Percentiles rank a stretch among this genome's conserved stretches.
These are phyloP conservation scores for Limonium bicolor DNA, from an alignment of 148 eudicot genomes.

Conservation along the genomic window DNA sequence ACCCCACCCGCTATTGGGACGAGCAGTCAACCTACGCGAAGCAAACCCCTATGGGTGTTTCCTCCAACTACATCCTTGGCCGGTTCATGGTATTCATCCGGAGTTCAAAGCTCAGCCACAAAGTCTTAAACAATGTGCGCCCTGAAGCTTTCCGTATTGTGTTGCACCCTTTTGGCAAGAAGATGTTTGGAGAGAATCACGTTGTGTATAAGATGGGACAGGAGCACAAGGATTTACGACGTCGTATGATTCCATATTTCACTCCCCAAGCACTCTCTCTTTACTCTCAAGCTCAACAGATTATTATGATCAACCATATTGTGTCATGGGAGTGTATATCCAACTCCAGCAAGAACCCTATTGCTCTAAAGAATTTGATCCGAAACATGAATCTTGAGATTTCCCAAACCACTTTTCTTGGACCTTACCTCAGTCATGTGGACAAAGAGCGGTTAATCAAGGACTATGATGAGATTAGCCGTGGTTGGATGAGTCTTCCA, in stretches of 20 bases:
- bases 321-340: conserved; percentile 1
- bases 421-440: conserved; percentile 32
- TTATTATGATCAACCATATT: conserved; percentile 27
- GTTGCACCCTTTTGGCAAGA: conserved; percentile 77
- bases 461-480: conserved; percentile 50
- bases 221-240: conserved; percentile 66
- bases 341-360: conserved; percentile 7
- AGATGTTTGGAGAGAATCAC: conserved; percentile 60
- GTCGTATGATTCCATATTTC: conserved; percentile 56
- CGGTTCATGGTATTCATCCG: conserved; percentile 35
- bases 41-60: conserved; percentile 34
- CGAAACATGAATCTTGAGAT: conserved; percentile 75
- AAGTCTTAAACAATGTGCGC: conserved; percentile 47
- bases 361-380: conserved; percentile 27
- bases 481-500: conserved; percentile 53
- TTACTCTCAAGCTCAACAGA: conserved; percentile 37
- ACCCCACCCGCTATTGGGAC: conserved; percentile 59
- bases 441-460: conserved; percentile 28
- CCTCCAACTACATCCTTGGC: conserved; percentile 58
- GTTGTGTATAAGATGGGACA: conserved; percentile 66
- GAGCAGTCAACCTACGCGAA: conserved; percentile 35
- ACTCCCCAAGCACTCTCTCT: conserved; percentile 50
- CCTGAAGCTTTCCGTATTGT: conserved; percentile 66
- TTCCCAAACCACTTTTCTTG: conserved; percentile 64
- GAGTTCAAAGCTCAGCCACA: conserved; percentile 44